These are phyloP conservation scores for Globisporangium polare DNA, from an alignment of 352 stramenopile species.

Conservation along the genomic window DNA sequence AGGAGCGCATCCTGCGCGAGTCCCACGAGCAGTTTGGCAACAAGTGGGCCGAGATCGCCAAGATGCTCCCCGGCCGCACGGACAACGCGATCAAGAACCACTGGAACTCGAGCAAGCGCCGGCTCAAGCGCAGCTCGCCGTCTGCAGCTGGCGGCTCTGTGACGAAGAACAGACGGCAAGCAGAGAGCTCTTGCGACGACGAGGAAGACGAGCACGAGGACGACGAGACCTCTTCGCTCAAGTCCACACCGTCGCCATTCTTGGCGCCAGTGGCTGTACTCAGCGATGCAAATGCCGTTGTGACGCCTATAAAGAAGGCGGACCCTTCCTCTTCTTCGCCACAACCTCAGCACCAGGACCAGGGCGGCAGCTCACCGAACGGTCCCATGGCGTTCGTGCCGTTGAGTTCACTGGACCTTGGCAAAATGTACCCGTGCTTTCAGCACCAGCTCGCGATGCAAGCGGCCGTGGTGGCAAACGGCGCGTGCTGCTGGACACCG, in stretches of 20 bases:
- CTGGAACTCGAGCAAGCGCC: conserved; percentile 87
- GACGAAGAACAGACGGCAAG: conserved; percentile 17
- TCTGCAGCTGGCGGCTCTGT: conserved; percentile 8
- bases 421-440: conserved; percentile 17
- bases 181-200: conserved; percentile 1
- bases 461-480: conserved; percentile 3
- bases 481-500: conserved; percentile 14
- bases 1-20: conserved; percentile 78
- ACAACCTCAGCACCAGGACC: neutral
- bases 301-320: neutral
- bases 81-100: conserved; percentile 93
- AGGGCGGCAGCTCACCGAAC: conserved; percentile 5
- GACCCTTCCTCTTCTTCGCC: neutral
- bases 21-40: conserved; percentile 83
- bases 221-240: neutral
- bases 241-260: neutral
- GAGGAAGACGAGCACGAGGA: neutral
- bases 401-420: conserved; percentile 21
- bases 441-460: conserved; percentile 31
- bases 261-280: neutral
- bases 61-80: conserved; percentile 80
- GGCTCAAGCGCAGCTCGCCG: conserved; percentile 47
- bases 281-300: conserved; percentile 3
- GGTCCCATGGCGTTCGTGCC: conserved; percentile 18
- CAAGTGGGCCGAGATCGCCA: conserved; percentile 90